Evolutionary conservation across 345 rosid genomes (phyloP).

Genomic region (Excoecaria cochinchinensis): DNA sequence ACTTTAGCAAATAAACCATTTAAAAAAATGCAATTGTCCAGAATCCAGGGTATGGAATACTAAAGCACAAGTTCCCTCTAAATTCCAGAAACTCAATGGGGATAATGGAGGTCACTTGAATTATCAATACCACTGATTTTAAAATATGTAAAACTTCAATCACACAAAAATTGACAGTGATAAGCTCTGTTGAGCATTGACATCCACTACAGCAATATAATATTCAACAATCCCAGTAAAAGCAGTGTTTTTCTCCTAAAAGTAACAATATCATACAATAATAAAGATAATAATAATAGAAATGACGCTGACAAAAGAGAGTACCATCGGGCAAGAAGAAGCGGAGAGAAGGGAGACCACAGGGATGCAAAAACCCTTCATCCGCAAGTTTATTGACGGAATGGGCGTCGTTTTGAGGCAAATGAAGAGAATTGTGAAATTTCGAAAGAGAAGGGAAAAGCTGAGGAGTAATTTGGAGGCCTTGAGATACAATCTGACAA

Average conservation of each 20-base stretch:
- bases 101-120: too few species aligned
- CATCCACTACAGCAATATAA: not conserved
- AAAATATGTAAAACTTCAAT: not conserved
- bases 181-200: not conserved
- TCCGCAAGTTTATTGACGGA: conserved; percentile 16
- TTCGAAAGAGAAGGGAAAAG: conserved; percentile 63
- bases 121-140: not conserved
- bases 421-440: conserved; percentile 34
- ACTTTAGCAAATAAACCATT: too few species aligned
- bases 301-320: not conserved
- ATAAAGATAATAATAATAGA: not conserved
- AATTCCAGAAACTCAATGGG: too few species aligned
- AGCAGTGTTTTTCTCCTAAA: not conserved
- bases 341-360: conserved; percentile 74
- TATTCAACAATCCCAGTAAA: not conserved
- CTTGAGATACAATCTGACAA: conserved; percentile 29
- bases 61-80: too few species aligned
- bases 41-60: too few species aligned
- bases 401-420: conserved; percentile 36
- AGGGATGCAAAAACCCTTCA: conserved; percentile 63
- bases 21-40: too few species aligned
- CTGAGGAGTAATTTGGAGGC: conserved; percentile 42
- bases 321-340: conserved; percentile 94
- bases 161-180: not conserved
- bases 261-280: not conserved